A percentile compares a stretch with the other conserved stretches of the same genome.
Conservation (phyloP, 257 asterid genomes). For the Nicotiana undulata region DNA sequence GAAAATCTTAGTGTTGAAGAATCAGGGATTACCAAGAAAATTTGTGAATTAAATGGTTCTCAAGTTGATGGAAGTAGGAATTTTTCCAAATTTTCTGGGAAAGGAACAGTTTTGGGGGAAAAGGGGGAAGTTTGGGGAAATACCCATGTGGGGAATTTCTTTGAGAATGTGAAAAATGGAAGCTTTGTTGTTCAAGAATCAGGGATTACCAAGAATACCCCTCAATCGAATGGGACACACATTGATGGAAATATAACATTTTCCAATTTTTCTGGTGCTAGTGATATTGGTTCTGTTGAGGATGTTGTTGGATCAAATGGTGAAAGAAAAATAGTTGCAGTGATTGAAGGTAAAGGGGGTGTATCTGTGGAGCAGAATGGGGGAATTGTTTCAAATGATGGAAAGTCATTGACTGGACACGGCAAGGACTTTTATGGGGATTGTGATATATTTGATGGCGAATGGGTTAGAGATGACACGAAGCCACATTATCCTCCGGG, state of each 20-base stretch:
- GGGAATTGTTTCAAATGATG: not conserved
- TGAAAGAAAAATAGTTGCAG: conserved; percentile 9
- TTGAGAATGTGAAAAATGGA: conserved; percentile 20
- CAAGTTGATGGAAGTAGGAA: conserved; percentile 9
- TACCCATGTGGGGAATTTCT: conserved; percentile 26
- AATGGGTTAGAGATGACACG: conserved; percentile 79
- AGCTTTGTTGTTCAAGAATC: conserved; percentile 18
- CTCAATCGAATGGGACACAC: conserved; percentile 13
- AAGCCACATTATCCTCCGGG: conserved; percentile 75
- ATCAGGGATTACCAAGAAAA: conserved; percentile 12
- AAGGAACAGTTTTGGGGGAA: conserved; percentile 17
- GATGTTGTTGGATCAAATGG: conserved; percentile 8
- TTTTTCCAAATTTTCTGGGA: conserved; percentile 10
- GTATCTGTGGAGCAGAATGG: not conserved
- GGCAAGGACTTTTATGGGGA: conserved; percentile 29
- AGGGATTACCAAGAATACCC: conserved; percentile 11
- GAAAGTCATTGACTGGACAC: not conserved
- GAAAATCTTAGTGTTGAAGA: conserved; percentile 18
- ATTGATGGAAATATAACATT: conserved; percentile 13
- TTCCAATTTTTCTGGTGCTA: conserved; percentile 11
- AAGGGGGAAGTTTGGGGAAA: conserved; percentile 16
- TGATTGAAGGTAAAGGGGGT: not conserved
- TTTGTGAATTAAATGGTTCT: conserved; percentile 12
- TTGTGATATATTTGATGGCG: conserved; percentile 75
- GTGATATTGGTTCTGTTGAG: conserved; percentile 12